phyloP scores from a whole-genome alignment of 2,329 filamentous ascomycete genomes.

The Aspergillus pseudoglaucus region DNA sequence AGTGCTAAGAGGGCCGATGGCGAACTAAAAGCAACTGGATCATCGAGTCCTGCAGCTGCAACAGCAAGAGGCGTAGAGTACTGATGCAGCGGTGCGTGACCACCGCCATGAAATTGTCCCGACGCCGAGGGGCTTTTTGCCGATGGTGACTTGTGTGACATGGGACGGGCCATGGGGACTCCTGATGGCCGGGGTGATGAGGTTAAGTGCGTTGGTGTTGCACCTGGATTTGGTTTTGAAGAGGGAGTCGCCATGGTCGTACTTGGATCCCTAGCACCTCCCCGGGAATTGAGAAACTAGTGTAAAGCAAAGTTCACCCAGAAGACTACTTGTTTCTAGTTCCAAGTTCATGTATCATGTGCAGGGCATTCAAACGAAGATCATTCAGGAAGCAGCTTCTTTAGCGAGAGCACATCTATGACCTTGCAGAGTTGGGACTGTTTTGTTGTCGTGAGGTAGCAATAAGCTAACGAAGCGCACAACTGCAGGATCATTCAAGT shows the following conservation, averaged over 20 bases:
- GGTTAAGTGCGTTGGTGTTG: conserved; percentile 39
- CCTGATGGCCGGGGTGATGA: conserved; percentile 39
- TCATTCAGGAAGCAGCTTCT: not conserved
- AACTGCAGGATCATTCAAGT: not conserved
- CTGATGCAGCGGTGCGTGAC: conserved; percentile 34
- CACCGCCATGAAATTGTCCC: conserved; percentile 23
- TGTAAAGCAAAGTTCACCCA: not conserved
- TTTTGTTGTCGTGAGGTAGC: not conserved
- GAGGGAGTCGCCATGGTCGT: conserved; percentile 40
- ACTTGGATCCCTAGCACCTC: not conserved
- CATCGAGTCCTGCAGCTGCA: conserved; percentile 31
- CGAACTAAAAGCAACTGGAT: conserved; percentile 39
- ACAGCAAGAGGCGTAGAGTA: conserved; percentile 39
- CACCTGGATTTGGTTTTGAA: conserved; percentile 35
- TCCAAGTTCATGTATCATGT: not conserved
- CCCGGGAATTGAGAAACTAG: not conserved
- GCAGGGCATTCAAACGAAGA: too few species aligned
- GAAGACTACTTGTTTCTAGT: not conserved
- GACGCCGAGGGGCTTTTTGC: conserved; percentile 39
- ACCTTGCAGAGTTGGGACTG: not conserved
- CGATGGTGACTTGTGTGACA: conserved; percentile 42
- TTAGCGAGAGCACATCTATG: too few species aligned
- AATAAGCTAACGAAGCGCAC: not conserved
- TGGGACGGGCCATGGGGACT: conserved; percentile 32
- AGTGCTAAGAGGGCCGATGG: conserved; percentile 40